Evolutionary conservation across 192 early-diverging fungal species (phyloP).

Genomic region (Podila horticola): DNA sequence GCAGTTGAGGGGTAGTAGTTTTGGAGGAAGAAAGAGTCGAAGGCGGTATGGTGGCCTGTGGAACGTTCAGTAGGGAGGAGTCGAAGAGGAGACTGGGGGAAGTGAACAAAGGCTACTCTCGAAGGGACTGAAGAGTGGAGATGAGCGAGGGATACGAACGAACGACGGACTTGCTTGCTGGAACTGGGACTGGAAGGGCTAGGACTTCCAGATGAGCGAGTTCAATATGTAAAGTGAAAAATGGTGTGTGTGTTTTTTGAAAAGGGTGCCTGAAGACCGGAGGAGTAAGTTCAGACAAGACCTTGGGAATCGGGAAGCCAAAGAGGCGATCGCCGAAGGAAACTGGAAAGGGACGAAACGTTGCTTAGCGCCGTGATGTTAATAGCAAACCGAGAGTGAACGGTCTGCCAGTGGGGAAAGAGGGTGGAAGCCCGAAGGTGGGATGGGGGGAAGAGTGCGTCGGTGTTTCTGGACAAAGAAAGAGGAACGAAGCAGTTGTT

Average conservation of each 20-base stretch:
- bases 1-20: not conserved
- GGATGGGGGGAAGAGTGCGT: too few species aligned
- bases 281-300: slow-evolving; percentile 33
- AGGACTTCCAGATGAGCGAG: too few species aligned
- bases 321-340: slow-evolving; percentile 53
- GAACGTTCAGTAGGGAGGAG: not conserved
- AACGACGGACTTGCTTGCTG: too few species aligned
- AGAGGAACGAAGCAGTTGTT: too few species aligned
- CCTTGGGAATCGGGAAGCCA: slow-evolving; percentile 47
- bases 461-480: too few species aligned
- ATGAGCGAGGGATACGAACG: too few species aligned
- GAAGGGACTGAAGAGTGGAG: too few species aligned
- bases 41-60: not conserved
- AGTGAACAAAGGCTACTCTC: not conserved
- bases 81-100: not conserved
- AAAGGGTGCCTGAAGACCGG: slow-evolving; percentile 8
- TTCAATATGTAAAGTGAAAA: not conserved
- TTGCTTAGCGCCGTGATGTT: slow-evolving; percentile 53
- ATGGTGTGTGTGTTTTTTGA: not conserved
- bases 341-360: slow-evolving; percentile 14
- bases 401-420: slow-evolving; percentile 38
- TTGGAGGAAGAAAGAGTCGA: too few species aligned
- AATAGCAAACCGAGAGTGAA: slow-evolving; percentile 42
- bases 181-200: too few species aligned
- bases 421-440: slow-evolving; percentile 35